Percentiles rank a stretch among this genome's conserved stretches.
Conservation (phyloP, 208 protist species). For the Acanthamoeba healyi region DNA sequence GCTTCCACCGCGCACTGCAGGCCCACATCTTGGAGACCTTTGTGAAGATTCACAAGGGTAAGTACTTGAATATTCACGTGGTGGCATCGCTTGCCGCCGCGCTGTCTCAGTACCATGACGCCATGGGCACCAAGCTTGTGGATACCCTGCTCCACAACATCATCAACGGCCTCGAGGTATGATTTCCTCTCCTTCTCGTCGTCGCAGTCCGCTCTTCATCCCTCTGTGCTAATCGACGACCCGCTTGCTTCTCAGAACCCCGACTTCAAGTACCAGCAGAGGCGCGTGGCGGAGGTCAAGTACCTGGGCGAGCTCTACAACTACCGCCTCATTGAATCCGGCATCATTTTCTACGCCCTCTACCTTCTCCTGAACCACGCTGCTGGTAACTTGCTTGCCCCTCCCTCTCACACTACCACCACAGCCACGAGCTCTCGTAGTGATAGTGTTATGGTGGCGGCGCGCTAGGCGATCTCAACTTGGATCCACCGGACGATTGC, state of each 20-base stretch:
- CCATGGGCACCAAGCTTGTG: conserved; percentile 71
- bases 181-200: not conserved
- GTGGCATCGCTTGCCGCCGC: conserved; percentile 81
- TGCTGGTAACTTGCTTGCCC: conserved; percentile 22
- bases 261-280: conserved; percentile 81
- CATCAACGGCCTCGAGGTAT: conserved; percentile 29
- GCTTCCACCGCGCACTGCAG: not conserved
- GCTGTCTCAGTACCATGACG: conserved; percentile 76
- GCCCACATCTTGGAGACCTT: conserved; percentile 70
- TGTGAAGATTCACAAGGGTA: conserved; percentile 78
- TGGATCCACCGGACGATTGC: conserved; percentile 85
- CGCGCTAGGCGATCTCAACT: conserved; percentile 31
- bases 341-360: conserved; percentile 82
- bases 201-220: not conserved
- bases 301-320: conserved; percentile 89
- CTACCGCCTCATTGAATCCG: conserved; percentile 82
- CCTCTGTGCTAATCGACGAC: no score
- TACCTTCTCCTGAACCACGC: conserved; percentile 84
- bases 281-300: conserved; percentile 82
- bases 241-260: no score
- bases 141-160: conserved; percentile 81
- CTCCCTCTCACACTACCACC: not conserved
- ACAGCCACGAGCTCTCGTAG: not conserved
- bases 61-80: conserved; percentile 85
- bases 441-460: not conserved